Evolutionary conservation across 192 early-diverging fungal genomes (phyloP).

Genomic region (Backusella circina): DNA sequence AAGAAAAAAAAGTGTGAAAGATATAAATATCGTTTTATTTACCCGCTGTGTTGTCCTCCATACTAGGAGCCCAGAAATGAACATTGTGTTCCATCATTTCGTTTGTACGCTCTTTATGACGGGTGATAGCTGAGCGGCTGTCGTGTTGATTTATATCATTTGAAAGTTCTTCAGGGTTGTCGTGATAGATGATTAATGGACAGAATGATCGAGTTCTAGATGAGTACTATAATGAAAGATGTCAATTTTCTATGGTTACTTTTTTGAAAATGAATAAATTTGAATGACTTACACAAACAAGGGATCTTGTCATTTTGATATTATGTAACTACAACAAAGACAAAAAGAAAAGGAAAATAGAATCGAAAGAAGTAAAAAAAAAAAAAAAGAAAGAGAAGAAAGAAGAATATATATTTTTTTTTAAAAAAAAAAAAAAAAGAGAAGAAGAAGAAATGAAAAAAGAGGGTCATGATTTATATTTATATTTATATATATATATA

Average conservation of each 20-base stretch:
- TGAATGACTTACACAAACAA: background rate
- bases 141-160: background rate
- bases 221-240: background rate
- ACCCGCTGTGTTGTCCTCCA: background rate
- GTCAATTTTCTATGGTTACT: background rate
- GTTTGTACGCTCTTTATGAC: constrained; percentile 10
- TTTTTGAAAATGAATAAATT: background rate
- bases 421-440: too few species aligned
- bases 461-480: background rate
- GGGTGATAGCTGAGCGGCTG: constrained; percentile 1
- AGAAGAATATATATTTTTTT: background rate
- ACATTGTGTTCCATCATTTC: constrained; percentile 16
- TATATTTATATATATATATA: too few species aligned
- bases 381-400: constrained; percentile 9
- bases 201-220: constrained; percentile 5
- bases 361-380: background rate
- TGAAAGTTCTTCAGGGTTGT: background rate
- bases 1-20: background rate
- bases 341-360: constrained; percentile 1
- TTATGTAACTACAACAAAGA: background rate
- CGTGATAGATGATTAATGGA: constrained; percentile 13
- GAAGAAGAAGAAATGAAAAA: background rate
- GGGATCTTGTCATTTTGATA: background rate
- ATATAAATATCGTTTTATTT: constrained; percentile 6
- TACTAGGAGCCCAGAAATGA: constrained; percentile 8